Evolutionary conservation across 768 basidiomycete genomes (phyloP).

Genomic region (Macrolepiota fuliginosa): DNA sequence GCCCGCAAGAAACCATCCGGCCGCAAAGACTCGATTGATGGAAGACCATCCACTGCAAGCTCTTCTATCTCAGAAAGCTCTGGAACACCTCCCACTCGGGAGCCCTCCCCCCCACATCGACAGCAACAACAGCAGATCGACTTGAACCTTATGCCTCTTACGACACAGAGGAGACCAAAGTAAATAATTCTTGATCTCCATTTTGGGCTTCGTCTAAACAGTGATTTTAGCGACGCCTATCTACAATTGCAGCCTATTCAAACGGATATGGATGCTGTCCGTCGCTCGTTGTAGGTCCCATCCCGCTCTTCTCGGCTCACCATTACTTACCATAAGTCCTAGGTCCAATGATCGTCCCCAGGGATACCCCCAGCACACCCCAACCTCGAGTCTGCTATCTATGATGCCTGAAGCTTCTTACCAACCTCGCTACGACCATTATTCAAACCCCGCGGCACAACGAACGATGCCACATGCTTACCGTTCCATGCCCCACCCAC

Average conservation of each 20-base stretch:
- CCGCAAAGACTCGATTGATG: constrained; percentile 58
- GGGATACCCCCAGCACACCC: constrained; percentile 43
- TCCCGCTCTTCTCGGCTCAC: constrained; percentile 7
- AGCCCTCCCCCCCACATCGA: constrained; percentile 64
- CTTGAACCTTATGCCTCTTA: constrained; percentile 36
- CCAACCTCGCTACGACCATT: constrained; percentile 53
- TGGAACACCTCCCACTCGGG: constrained; percentile 62
- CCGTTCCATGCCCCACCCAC: constrained; percentile 49
- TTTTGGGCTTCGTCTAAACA: constrained; percentile 14
- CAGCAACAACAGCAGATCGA: constrained; percentile 43
- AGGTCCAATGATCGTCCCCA: constrained; percentile 36
- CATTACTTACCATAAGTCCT: constrained; percentile 16
- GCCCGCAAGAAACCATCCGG: constrained; percentile 61
- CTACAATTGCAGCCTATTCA: constrained; percentile 41
- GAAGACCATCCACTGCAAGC: constrained; percentile 71
- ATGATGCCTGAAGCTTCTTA: constrained; percentile 61
- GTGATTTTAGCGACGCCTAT: constrained; percentile 40
- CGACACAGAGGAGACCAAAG: constrained; percentile 37
- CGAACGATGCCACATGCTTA: constrained; percentile 37
- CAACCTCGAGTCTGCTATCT: constrained; percentile 41
- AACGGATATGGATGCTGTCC: constrained; percentile 40
- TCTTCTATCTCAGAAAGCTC: constrained; percentile 73
- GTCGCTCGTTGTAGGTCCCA: constrained; percentile 45
- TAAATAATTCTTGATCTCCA: constrained; percentile 22
- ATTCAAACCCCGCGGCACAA: constrained; percentile 34